Conservation (phyloP, 441 rosid species). For the Gossypium trilobum region DNA sequence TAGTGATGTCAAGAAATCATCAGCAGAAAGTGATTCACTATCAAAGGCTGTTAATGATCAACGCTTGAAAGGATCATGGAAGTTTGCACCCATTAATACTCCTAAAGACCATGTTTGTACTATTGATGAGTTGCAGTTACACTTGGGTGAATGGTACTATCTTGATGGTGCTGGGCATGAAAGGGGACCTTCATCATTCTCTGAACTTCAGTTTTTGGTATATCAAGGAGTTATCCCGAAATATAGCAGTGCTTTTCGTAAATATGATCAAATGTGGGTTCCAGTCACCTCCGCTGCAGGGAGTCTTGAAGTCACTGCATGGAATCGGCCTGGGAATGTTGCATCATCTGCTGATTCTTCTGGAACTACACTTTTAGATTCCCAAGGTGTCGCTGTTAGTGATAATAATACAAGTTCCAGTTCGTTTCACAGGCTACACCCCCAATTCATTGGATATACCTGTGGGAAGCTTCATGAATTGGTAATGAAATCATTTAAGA, state of each 20-base stretch:
- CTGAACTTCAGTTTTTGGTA: conserved; percentile 63
- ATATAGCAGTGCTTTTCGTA: conserved; percentile 78
- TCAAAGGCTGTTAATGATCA: conserved; percentile 40
- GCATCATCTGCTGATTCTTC: conserved; percentile 34
- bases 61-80: conserved; percentile 39
- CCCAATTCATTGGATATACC: conserved; percentile 89
- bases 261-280: conserved; percentile 84
- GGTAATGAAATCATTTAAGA: conserved; percentile 94
- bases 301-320: conserved; percentile 35
- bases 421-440: conserved; percentile 63
- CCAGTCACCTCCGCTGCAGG: conserved; percentile 48
- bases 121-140: conserved; percentile 67
- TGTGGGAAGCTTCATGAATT: conserved; percentile 91
- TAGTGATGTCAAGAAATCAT: conserved; percentile 55
- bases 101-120: conserved; percentile 65
- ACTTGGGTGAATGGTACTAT: conserved; percentile 93
- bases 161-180: conserved; percentile 93
- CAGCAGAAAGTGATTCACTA: conserved; percentile 51
- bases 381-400: conserved; percentile 23
- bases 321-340: conserved; percentile 26
- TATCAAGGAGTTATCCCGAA: conserved; percentile 60
- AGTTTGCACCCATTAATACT: conserved; percentile 36
- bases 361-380: conserved; percentile 27
- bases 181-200: conserved; percentile 70
- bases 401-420: conserved; percentile 25